These are phyloP conservation scores for Heracleum sosnowskyi DNA, from an alignment of 129 eudicot species.

Conservation along the genomic window DNA sequence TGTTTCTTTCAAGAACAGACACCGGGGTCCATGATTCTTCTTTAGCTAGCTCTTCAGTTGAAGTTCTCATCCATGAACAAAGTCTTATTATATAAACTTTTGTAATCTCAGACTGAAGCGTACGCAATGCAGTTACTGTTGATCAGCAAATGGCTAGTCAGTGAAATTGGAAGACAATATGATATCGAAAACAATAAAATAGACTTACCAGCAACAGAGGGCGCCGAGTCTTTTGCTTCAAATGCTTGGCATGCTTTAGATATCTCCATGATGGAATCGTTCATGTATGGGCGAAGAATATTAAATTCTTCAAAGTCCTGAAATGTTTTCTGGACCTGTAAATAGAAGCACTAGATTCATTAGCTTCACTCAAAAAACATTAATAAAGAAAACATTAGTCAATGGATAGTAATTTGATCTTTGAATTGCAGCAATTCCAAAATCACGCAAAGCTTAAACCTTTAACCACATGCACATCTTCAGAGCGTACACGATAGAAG, in stretches of 20 bases:
- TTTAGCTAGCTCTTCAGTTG: conserved; percentile 73
- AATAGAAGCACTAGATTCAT: conserved; percentile 2
- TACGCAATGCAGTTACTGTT: conserved; percentile 64
- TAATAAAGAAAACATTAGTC: background rate
- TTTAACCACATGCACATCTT: background rate
- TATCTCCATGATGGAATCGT: conserved; percentile 74
- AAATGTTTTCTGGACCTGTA: conserved; percentile 74
- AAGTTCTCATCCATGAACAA: conserved; percentile 86
- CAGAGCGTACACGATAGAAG: background rate
- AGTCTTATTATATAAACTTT: conserved; percentile 79
- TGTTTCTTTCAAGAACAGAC: conserved; percentile 85
- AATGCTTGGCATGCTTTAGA: conserved; percentile 83
- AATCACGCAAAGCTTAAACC: background rate
- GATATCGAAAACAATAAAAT: conserved; percentile 10
- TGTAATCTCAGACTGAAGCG: conserved; percentile 71
- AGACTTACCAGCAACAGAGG: conserved; percentile 64
- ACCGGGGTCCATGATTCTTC: conserved; percentile 88
- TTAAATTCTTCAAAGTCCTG: conserved; percentile 83
- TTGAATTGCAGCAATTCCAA: background rate
- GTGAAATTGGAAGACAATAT: conserved; percentile 9
- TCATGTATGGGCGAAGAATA: conserved; percentile 72
- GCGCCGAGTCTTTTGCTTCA: conserved; percentile 91
- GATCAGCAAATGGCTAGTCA: conserved; percentile 18
- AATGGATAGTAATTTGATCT: background rate
- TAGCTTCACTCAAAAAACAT: conserved; percentile 4